phyloP scores from a whole-genome alignment of 768 basidiomycete species.

The Mycena olivaceomarginata region DNA sequence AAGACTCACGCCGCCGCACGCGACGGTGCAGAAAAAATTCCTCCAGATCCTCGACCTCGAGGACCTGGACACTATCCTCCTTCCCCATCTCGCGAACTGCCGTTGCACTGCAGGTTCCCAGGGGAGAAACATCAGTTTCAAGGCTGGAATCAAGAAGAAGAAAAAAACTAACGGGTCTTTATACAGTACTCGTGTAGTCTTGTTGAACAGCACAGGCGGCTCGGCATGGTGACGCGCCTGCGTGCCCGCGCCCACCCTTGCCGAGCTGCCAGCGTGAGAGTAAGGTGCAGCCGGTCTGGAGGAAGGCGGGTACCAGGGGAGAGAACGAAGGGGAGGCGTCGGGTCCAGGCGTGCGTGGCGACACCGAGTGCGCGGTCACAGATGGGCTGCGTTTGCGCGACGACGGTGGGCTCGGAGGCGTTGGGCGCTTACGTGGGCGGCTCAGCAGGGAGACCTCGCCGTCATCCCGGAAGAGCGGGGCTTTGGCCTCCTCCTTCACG shows the following conservation, averaged over 20 bases:
- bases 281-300: neutral
- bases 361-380: neutral
- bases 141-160: constrained; percentile 9
- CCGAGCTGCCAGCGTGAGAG: neutral
- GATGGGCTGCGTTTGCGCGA: no score
- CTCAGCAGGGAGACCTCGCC: neutral
- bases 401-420: neutral
- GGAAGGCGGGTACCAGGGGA: no score
- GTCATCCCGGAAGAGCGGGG: neutral
- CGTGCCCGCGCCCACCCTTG: neutral
- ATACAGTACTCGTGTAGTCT: constrained; percentile 14
- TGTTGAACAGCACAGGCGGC: constrained; percentile 16
- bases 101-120: no score
- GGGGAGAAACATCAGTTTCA: neutral
- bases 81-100: constrained; percentile 18
- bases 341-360: no score
- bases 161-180: constrained; percentile 10
- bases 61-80: constrained; percentile 7
- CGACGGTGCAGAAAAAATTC: constrained; percentile 7
- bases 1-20: constrained; percentile 3
- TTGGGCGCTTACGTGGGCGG: constrained; percentile 1
- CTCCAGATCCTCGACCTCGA: no score
- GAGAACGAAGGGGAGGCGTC: no score
- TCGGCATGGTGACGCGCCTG: neutral
- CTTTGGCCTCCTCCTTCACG: neutral